Evolutionary conservation across 768 basidiomycete genomes (phyloP).

Genomic region (Naganishia vaughanmartiniae): DNA sequence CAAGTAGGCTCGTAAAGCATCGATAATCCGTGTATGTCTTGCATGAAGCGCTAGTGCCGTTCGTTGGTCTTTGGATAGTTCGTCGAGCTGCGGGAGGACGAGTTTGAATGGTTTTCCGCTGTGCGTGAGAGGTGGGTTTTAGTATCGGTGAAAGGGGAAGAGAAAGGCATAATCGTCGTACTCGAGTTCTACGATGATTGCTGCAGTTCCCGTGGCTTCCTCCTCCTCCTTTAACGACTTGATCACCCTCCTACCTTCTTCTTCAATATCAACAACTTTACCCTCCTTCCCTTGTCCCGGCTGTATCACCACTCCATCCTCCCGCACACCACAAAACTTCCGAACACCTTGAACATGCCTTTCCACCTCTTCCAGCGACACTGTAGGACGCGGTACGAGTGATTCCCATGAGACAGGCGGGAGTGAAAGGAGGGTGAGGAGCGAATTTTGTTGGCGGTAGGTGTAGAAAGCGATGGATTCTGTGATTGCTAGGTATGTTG

Average conservation of each 20-base stretch:
- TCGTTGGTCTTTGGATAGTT: neutral
- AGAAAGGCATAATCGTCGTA: constrained; percentile 1
- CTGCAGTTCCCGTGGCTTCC: neutral
- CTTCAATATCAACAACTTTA: neutral
- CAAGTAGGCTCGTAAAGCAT: neutral
- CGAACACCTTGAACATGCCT: neutral
- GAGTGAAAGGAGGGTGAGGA: neutral
- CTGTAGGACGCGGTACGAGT: constrained; percentile 1
- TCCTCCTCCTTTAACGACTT: neutral
- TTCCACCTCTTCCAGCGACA: constrained; percentile 4
- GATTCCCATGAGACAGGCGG: constrained; percentile 20
- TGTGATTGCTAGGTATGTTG: constrained; percentile 24
- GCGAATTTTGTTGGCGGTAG: neutral
- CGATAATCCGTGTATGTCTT: neutral
- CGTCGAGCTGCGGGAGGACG: constrained; percentile 13
- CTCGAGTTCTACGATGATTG: constrained; percentile 19
- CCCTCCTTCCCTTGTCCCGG: neutral
- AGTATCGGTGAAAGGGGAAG: neutral
- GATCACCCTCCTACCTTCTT: neutral
- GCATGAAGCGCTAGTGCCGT: neutral
- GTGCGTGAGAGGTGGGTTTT: neutral
- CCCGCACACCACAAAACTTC: neutral
- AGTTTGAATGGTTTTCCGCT: constrained; percentile 28
- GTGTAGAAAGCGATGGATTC: constrained; percentile 19
- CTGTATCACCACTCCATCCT: neutral